Conservation (phyloP, 345 rosid genomes). For the Citrus trifoliata region DNA sequence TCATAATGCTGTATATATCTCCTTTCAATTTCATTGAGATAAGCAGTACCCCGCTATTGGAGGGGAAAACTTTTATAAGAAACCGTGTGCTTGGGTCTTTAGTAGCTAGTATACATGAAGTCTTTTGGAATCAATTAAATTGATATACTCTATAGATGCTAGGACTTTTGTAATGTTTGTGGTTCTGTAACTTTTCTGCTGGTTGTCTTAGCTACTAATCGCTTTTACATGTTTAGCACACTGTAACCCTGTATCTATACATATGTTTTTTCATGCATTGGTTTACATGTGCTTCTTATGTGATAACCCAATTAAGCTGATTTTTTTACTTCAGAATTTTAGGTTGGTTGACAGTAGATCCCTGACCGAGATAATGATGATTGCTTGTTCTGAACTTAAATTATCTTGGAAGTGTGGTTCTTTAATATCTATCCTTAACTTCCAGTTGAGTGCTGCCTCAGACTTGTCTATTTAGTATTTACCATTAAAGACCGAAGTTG, state of each 20-base stretch:
- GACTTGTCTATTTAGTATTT: not conserved
- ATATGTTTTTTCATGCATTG: not conserved
- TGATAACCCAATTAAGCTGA: not conserved
- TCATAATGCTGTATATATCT: conserved; percentile 5
- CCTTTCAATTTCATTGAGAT: not conserved
- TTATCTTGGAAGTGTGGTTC: not conserved
- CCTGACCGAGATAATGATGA: not conserved
- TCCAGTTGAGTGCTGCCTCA: not conserved
- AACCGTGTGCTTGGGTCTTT: not conserved
- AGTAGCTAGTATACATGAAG: not conserved
- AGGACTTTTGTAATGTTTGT: not conserved
- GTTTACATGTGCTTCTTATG: not conserved
- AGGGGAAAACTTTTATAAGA: not conserved
- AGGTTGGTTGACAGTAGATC: not conserved
- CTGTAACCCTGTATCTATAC: not conserved
- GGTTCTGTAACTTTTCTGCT: not conserved
- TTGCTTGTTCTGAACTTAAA: not conserved
- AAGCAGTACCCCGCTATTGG: not conserved
- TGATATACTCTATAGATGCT: not conserved
- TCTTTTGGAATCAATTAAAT: not conserved
- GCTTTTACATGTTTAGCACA: not conserved
- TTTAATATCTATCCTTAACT: not conserved
- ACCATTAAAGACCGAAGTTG: not conserved
- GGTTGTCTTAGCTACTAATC: not conserved
- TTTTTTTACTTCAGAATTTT: not conserved